These are phyloP conservation scores for Cytospora piceicola DNA, from an alignment of 2,329 filamentous ascomycete genomes.

Conservation along the genomic window DNA sequence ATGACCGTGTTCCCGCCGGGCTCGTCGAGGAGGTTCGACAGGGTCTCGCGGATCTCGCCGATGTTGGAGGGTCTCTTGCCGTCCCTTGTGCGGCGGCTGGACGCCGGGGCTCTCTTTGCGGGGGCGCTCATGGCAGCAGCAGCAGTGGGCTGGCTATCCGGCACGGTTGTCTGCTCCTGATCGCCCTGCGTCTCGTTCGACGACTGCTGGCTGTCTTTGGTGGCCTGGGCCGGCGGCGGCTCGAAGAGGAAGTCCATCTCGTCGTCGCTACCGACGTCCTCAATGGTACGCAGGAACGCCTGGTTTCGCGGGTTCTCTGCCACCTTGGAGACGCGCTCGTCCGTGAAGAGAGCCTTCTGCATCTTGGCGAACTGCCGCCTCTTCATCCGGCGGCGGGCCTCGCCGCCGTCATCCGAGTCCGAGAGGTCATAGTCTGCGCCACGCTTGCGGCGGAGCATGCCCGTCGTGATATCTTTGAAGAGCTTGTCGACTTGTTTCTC, in stretches of 20 bases:
- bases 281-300: slow-evolving; percentile 88
- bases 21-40: slow-evolving; percentile 83
- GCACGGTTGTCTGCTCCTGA: slow-evolving; percentile 43
- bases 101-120: slow-evolving; percentile 59
- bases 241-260: slow-evolving; percentile 71
- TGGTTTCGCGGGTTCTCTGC: slow-evolving; percentile 86
- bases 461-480: slow-evolving; percentile 90
- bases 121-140: slow-evolving; percentile 34
- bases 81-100: slow-evolving; percentile 63
- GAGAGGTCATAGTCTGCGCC: slow-evolving; percentile 82
- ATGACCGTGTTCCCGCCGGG: slow-evolving; percentile 57
- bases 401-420: slow-evolving; percentile 87
- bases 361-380: slow-evolving; percentile 88
- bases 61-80: slow-evolving; percentile 73
- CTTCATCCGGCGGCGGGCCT: slow-evolving; percentile 78
- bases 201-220: slow-evolving; percentile 40
- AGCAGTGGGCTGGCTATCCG: slow-evolving; percentile 57
- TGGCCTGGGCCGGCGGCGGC: slow-evolving; percentile 46
- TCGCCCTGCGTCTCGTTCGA: slow-evolving; percentile 44
- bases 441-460: slow-evolving; percentile 81
- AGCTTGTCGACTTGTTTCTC: slow-evolving; percentile 89
- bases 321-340: slow-evolving; percentile 89
- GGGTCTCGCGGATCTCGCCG: slow-evolving; percentile 78
- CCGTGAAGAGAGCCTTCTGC: slow-evolving; percentile 83
- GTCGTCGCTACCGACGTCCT: slow-evolving; percentile 77